These are phyloP conservation scores for Aspergillus tamarii DNA, from an alignment of 2,329 filamentous ascomycete species.

Conservation along the genomic window DNA sequence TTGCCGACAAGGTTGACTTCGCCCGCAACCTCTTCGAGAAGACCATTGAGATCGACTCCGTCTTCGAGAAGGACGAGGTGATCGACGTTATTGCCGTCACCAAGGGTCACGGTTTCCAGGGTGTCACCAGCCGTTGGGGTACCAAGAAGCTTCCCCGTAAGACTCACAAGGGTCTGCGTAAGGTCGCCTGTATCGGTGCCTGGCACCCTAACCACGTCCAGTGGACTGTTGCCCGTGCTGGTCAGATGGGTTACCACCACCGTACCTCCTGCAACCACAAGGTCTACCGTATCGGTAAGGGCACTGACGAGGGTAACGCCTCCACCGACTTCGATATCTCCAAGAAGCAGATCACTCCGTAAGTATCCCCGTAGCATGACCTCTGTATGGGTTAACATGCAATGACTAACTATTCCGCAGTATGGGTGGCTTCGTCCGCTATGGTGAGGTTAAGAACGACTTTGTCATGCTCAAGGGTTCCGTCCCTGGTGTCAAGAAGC, in stretches of 20 bases:
- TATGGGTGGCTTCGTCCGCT: slow-evolving; percentile 98
- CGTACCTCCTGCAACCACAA: slow-evolving; percentile 99
- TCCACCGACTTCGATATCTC: slow-evolving; percentile 94
- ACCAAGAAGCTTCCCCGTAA: slow-evolving; percentile 99
- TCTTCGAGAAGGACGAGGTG: slow-evolving; percentile 99
- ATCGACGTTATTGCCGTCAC: slow-evolving; percentile 99
- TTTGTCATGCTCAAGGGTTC: slow-evolving; percentile 98
- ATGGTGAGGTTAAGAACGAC: slow-evolving; percentile 99
- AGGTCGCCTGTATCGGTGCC: slow-evolving; percentile 99
- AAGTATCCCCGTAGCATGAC: slow-evolving; percentile 55
- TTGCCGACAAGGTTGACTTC: slow-evolving; percentile 97
- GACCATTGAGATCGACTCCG: slow-evolving; percentile 85
- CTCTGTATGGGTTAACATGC: background rate
- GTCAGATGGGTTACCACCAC: slow-evolving; percentile 99
- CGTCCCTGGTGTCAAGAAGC: slow-evolving; percentile 98
- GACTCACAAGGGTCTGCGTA: slow-evolving; percentile 99
- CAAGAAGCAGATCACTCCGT: slow-evolving; percentile 99
- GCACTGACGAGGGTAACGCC: slow-evolving; percentile 84
- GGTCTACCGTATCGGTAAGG: slow-evolving; percentile 98
- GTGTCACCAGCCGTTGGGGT: slow-evolving; percentile 97
- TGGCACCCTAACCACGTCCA: slow-evolving; percentile 99
- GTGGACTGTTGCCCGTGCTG: slow-evolving; percentile 99
- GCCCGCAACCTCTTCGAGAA: slow-evolving; percentile 98
- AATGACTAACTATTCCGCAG: slow-evolving; percentile 55
- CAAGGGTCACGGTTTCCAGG: slow-evolving; percentile 98